Evolutionary conservation across 2,329 filamentous ascomycete species (phyloP), one percentile per base, ranked within the genome.

Genomic region (Colletotrichum sp.): DNA sequence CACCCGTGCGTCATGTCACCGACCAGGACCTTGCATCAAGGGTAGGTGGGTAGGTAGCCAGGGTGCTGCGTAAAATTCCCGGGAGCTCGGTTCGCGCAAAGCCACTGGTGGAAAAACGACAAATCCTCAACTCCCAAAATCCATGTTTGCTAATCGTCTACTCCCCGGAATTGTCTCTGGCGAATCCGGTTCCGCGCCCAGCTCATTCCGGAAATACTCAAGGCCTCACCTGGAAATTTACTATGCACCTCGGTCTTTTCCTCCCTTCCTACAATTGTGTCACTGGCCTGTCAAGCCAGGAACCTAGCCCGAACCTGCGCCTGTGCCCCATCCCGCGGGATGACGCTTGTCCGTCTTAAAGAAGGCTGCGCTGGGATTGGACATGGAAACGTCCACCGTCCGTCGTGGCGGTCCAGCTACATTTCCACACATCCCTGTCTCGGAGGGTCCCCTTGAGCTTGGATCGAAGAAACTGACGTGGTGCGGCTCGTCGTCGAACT

Each of bases 181-280:
- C 55, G 69, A 69, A 72, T 62, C 64, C 64, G 64, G 49, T 10
- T 24, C 68, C 59, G 32, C 32, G 24, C 8, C 34, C 34, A 52
- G 18, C 66, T 49, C 32, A 52, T 28, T 64, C 57, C 66, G 71
- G 71, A 74, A 74, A 74, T 65, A 52, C 24, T 10, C 63, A 59
- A 34, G 21, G 28, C 21, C 67, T 44, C 55, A 66, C 26, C 55
- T 62, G 55, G 32, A 69, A 21, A 15, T 59, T 34, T 8, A 32
- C 64, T 36, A 67, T 75, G 72, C 72, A 75, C 34, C 72, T 75
- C 72, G 72, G 72, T 71, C 28, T 72, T 75, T 44, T 30, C 21
- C 34, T 71, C 36, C 68, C 68, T 49, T 18, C 34, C 34, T 59
- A 15, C 24, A 16, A 52, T 15, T 52, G 63, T 30, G 32, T 60